A percentile compares a stretch with the other conserved stretches of the same genome.
These are phyloP conservation scores for Diphasiastrum complanatum DNA, from an alignment of 83 land plant genomes.

Conservation along the genomic window DNA sequence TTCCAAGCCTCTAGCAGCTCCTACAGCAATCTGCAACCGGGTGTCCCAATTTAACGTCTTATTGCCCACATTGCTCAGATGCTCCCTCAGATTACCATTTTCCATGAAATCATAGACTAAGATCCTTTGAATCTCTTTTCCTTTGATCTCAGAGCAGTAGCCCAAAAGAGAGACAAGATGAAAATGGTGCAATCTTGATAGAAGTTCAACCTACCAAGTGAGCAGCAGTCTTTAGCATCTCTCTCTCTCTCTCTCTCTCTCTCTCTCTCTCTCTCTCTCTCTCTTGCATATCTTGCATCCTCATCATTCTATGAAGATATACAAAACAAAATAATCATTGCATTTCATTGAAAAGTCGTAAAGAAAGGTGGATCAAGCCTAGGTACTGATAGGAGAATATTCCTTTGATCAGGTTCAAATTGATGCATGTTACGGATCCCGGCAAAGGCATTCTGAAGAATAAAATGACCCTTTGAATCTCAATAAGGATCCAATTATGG, in stretches of 20 bases:
- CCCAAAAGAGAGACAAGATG: constrained; percentile 71
- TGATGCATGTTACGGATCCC: no score
- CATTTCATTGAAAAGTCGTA: no score
- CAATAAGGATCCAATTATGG: no score
- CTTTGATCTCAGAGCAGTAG: constrained; percentile 48
- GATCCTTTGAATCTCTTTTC: constrained; percentile 46
- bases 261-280: no score
- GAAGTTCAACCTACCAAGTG: constrained; percentile 49
- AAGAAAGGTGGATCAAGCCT: no score
- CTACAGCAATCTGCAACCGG: constrained; percentile 58
- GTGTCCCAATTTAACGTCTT: constrained; percentile 48
- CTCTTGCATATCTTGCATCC: no score
- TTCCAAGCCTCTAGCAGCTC: constrained; percentile 82
- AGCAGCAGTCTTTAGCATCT: not conserved
- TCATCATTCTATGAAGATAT: no score
- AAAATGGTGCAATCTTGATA: constrained; percentile 67
- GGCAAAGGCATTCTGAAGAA: no score
- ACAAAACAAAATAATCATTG: no score
- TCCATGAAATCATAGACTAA: constrained; percentile 66
- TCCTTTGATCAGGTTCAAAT: no score
- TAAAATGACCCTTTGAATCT: no score
- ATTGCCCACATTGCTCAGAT: constrained; percentile 39
- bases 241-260: not conserved
- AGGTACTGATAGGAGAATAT: no score
- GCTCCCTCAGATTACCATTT: constrained; percentile 66